Percentiles rank a stretch among this genome's conserved stretches.
phyloP scores from a whole-genome alignment of 768 basidiomycete genomes.

The Omphalotus guepiniiformis region DNA sequence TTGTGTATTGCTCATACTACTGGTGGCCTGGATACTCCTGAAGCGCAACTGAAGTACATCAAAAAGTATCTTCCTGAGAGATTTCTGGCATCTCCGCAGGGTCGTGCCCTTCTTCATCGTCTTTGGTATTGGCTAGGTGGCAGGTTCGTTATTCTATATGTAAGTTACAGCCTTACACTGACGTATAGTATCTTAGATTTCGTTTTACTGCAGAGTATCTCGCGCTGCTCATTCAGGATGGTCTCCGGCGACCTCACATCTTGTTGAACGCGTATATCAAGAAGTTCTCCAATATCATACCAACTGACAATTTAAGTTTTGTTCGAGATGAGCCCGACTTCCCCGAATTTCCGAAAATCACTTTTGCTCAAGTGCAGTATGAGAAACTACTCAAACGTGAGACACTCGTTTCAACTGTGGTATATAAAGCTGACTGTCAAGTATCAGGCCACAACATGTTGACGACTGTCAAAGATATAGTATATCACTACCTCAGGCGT shows the following conservation, averaged over 20 bases:
- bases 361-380: no score
- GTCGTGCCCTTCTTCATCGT: constrained; percentile 31
- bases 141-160: constrained; percentile 23
- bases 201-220: constrained; percentile 43
- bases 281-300: no score
- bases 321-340: no score
- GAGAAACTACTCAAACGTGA: no score
- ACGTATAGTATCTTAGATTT: constrained; percentile 25
- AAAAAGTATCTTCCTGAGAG: constrained; percentile 31
- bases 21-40: neutral
- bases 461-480: no score
- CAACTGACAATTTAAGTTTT: no score
- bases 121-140: constrained; percentile 44
- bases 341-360: no score
- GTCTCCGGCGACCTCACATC: constrained; percentile 35
- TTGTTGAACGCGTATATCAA: neutral
- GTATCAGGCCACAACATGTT: no score
- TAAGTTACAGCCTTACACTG: neutral
- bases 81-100: constrained; percentile 24
- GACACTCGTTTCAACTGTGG: no score
- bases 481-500: no score
- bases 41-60: constrained; percentile 32
- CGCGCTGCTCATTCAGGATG: constrained; percentile 33
- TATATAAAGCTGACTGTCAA: no score
- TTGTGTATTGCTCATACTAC: neutral